These are phyloP conservation scores for Trichoderma simmonsii DNA, from an alignment of 2,329 filamentous ascomycete genomes.

Conservation along the genomic window DNA sequence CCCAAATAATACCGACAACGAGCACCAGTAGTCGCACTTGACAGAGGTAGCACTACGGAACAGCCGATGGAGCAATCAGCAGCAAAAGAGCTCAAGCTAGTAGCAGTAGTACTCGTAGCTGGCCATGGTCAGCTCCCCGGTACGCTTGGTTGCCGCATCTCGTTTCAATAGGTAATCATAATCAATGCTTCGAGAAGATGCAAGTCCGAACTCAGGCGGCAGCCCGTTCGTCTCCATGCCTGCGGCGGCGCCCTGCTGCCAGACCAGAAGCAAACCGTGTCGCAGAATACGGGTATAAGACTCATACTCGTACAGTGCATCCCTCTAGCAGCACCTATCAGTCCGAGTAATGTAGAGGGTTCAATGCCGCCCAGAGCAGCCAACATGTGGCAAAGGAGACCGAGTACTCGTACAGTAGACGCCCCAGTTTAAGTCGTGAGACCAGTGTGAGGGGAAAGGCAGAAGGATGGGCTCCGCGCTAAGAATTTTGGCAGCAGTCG, in stretches of 20 bases:
- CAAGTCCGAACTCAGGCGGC: not conserved
- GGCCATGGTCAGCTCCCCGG: not conserved
- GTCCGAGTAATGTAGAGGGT: not conserved
- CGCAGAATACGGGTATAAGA: not conserved
- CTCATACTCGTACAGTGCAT: not conserved
- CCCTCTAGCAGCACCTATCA: not conserved
- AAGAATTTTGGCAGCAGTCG: conserved; percentile 14
- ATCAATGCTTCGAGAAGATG: conserved; percentile 10
- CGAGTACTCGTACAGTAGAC: not conserved
- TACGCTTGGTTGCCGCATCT: not conserved
- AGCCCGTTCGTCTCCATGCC: not conserved
- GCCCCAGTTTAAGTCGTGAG: conserved; percentile 14
- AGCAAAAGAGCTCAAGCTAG: not conserved
- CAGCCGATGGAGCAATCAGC: conserved; percentile 11
- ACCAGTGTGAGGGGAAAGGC: conserved; percentile 10
- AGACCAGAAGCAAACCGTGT: not conserved
- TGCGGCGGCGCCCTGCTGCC: not conserved
- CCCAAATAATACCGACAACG: not conserved
- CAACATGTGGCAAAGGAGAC: not conserved
- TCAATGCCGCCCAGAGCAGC: not conserved
- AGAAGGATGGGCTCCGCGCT: conserved; percentile 10
- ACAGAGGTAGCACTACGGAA: conserved; percentile 1
- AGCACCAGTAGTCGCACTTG: not conserved
- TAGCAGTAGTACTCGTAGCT: not conserved
- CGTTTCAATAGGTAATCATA: not conserved